A percentile compares a stretch with the other conserved stretches of the same genome.
Conservation (phyloP, 441 rosid species). For the Gossypium trilobum region DNA sequence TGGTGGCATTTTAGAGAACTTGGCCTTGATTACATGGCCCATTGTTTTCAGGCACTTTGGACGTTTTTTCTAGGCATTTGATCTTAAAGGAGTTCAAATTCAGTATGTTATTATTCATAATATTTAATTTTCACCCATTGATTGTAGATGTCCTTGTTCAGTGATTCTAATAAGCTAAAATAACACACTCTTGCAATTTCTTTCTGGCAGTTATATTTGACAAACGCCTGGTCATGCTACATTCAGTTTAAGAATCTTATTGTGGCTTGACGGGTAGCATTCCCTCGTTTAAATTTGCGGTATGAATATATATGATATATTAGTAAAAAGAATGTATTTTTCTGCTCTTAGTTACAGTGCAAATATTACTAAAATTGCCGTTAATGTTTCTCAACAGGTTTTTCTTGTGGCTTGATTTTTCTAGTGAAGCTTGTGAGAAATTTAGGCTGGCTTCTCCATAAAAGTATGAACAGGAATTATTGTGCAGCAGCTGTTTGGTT, state of each 20-base stretch:
- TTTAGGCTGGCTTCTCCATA: conserved; percentile 29
- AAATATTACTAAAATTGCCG: not conserved
- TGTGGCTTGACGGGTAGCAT: conserved; percentile 60
- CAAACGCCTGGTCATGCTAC: conserved; percentile 57
- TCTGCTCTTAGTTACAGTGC: not conserved
- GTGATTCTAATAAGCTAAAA: not conserved
- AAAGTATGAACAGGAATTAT: conserved; percentile 26
- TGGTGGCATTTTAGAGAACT: too few species aligned
- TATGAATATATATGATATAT: conserved; percentile 18
- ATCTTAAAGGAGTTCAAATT: too few species aligned
- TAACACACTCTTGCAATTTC: not conserved
- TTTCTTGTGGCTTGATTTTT: conserved; percentile 42
- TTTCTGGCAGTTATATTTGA: conserved; percentile 37
- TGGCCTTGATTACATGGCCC: too few species aligned
- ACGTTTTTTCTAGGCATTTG: too few species aligned
- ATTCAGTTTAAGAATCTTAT: conserved; percentile 28
- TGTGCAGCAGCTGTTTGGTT: conserved; percentile 29
- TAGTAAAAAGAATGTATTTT: not conserved
- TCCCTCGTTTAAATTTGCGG: conserved; percentile 45
- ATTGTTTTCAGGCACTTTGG: too few species aligned
- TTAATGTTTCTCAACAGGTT: conserved; percentile 28
- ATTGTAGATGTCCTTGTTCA: not conserved
- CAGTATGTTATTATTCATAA: too few species aligned
- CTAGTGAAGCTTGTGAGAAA: conserved; percentile 40
- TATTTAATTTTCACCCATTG: not conserved